Base-by-base conservation (phyloP, 345 rosid species). In the Syzygium aqueum region DNA sequence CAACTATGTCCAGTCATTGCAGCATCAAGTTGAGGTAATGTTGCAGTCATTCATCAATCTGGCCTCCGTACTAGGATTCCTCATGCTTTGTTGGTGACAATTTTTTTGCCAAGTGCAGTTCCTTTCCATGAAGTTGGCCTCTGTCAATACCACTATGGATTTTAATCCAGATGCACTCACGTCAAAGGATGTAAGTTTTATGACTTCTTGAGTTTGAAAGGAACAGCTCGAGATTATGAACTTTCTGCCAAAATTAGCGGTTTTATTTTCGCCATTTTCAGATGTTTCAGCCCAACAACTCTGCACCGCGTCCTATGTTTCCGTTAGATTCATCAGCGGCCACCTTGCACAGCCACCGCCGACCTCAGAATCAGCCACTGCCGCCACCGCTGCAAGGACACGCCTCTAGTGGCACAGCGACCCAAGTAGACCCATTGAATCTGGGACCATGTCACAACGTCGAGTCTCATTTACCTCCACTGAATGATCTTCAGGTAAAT, bases 1-100 rank as follows among this genome's bases (percentile, higher is more conserved):
- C 91, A 96, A 95, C 90, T 96, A 96, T 77, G 98, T 96, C 37
- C 98, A 95, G 94, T 96, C 98, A 90, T 91, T 96, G 87, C 98
- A 96, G 88, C 94, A 91, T 28, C 98, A 97, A 91, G 99, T 96
- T 86, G 99, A 96, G 92, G 94, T 92, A 87, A 84, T 21, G 61
- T 14, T 52, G 28, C 28, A 25, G 85, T 85, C 53, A 40, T 43
- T 52, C 16, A 77, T 28, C 85, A 28, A 11, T 16, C 22, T 54
- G 37, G 5, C 49, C 21, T n/a, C 28, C 13, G 28, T 40, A 30
- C 46, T 85, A 27, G n/a, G 33, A 30, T 67, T 51, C 25, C 23
- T 11, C 13, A n/a, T 50, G 46, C 33, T 87, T 33, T 19, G 37
- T 57, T 67, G 9, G 40, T 43, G n/a, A 73, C 19, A 33, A 16